These are phyloP conservation scores for Fagus sylvatica DNA, from an alignment of 306 rosid species.

Conservation along the genomic window DNA sequence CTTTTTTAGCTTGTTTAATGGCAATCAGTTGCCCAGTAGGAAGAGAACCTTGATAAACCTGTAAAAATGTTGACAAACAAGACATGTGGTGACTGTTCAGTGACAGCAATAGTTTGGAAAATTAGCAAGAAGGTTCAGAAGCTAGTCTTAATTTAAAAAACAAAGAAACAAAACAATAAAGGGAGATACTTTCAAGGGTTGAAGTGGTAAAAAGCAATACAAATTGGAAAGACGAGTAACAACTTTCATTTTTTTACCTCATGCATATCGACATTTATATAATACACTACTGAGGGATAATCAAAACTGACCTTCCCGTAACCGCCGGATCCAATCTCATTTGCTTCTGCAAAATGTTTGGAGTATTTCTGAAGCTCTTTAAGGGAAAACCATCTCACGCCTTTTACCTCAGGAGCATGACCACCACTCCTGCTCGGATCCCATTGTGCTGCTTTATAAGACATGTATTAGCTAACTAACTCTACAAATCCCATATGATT, in stretches of 20 bases:
- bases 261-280: too few relatives aligned
- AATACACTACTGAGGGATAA: too few relatives aligned
- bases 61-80: background rate
- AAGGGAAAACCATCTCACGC: slow-evolving; percentile 62
- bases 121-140: too few relatives aligned
- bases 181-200: too few relatives aligned
- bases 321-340: slow-evolving; percentile 59
- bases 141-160: too few relatives aligned
- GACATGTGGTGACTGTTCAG: background rate
- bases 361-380: slow-evolving; percentile 61
- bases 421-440: slow-evolving; percentile 34
- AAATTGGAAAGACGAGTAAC: too few relatives aligned
- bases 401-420: slow-evolving; percentile 36
- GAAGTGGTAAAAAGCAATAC: too few relatives aligned
- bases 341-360: slow-evolving; percentile 38
- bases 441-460: slow-evolving; percentile 46
- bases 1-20: slow-evolving; percentile 37
- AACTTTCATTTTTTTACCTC: too few relatives aligned
- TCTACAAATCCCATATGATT: background rate
- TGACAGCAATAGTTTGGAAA: too few relatives aligned
- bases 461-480: slow-evolving; percentile 13
- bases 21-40: slow-evolving; percentile 44
- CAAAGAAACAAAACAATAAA: too few relatives aligned
- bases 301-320: background rate
- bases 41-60: slow-evolving; percentile 49